phyloP scores from a whole-genome alignment of 2,329 filamentous ascomycete genomes.

The Plectosphaerella cucumerina region DNA sequence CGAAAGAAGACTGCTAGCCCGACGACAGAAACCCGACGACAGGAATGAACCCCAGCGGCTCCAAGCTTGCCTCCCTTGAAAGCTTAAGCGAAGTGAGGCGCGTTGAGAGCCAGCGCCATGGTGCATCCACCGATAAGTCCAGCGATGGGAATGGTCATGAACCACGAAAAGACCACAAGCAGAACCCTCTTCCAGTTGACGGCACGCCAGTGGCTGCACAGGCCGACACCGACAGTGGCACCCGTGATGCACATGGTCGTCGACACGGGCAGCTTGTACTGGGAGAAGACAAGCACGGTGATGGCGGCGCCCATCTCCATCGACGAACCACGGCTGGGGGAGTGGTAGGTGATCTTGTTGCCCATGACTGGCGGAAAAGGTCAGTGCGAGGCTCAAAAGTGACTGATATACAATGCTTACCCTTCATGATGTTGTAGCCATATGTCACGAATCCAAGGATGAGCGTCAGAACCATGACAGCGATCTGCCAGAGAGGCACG shows the following conservation, averaged over 20 bases:
- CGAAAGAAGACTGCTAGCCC: no score
- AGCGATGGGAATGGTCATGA: slow-evolving; percentile 43
- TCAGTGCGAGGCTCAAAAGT: not conserved
- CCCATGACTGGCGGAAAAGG: slow-evolving; percentile 58
- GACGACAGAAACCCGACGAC: no score
- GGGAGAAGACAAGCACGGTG: slow-evolving; percentile 71
- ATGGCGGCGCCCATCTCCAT: slow-evolving; percentile 81
- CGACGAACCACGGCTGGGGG: slow-evolving; percentile 52
- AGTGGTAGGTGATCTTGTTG: slow-evolving; percentile 74
- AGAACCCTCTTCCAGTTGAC: slow-evolving; percentile 73
- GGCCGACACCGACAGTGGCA: slow-evolving; percentile 71
- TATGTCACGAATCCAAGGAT: slow-evolving; percentile 67
- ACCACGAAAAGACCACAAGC: slow-evolving; percentile 64
- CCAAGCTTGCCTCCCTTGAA: no score
- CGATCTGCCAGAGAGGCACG: slow-evolving; percentile 72
- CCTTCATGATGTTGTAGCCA: slow-evolving; percentile 80
- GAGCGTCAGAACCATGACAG: slow-evolving; percentile 59
- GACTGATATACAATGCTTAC: slow-evolving; percentile 28
- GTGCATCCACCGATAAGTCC: slow-evolving; percentile 34
- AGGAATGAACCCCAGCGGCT: no score
- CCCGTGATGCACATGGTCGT: slow-evolving; percentile 79
- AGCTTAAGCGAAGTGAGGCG: slow-evolving; percentile 19
- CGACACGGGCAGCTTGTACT: slow-evolving; percentile 71
- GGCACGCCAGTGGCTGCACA: slow-evolving; percentile 69
- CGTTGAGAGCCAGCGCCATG: slow-evolving; percentile 35